Evolutionary conservation across 2,329 filamentous ascomycete genomes (phyloP), one percentile per base, ranked within the genome.

Genomic region (Plenodomus tracheiphilus): DNA sequence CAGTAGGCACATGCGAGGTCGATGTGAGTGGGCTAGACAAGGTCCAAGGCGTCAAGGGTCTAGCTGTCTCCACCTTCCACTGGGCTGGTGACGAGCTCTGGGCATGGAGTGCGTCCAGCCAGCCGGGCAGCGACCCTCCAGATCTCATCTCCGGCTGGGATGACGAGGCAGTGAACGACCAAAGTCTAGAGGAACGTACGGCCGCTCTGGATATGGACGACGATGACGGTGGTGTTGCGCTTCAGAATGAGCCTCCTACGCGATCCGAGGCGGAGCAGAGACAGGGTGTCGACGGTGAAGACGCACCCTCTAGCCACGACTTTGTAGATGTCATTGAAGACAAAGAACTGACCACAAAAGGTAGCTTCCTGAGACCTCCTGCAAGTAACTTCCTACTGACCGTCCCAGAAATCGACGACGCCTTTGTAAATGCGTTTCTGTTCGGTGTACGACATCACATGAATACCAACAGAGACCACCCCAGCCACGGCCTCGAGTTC

Each of bases 51-150:
- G 74, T 77, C 13, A 86, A 83, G 62, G 85, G 85, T 0, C 81
- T 83, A 70, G 85, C 85, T 1, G 84, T 88, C 9, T 78, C 82
- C 54, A 84, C 81, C 3, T 72, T 87, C 41, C 85, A 88, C 62
- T 88, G 85, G 85, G 77, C 79, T 51, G 84, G 85, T 1, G 85
- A 88, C 70, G 85, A 88, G 70, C 64, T 87, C n/a, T 88, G 85
- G 84, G 75, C 75, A 4, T 86, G 83, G 81, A 84, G 79, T 59
- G 74, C 78, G 25, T 75, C 73, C 21, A 81, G 78, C 4, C 79
- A 76, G 49, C 75, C 79, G 16, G 84, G 83, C 9, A 71, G 72
- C 34, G 70, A 77, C 15, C 73, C 80, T 11, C 84, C 85, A 1
- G 77, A 79, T 21, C 70, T 76, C 11, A 62, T 86, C 15, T 72